Base-by-base conservation (phyloP, 805 yeast species). In the Teunomyces pallodes region DNA sequence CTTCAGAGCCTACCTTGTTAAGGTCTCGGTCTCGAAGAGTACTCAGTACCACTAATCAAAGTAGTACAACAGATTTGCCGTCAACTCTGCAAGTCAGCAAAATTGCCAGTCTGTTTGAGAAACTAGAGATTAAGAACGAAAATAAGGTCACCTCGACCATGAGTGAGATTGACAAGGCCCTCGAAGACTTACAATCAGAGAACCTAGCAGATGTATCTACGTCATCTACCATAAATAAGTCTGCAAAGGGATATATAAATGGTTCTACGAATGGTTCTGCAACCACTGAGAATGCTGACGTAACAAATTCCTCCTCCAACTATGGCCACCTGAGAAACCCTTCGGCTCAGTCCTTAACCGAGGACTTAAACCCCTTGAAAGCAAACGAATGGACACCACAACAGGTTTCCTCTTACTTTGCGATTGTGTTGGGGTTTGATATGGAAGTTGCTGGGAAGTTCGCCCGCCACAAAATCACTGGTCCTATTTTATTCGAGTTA, bases 381-480 rank as follows among this genome's bases (percentile, higher is more conserved):
- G 87, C 81, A 4, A 65, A 65, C 35, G 60, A 69, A 8, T 94
- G 99, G 99, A 72, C 89, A 0, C 94, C 98, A 0, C 81, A 82
- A 46, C 91, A 94, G 58, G 98, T 94, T 0, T 79, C 87, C 1
- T 77, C 84, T 5, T 89, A 89, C 65, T 89, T 94, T 59, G 77
- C 82, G 1, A 53, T 66, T n/a, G 74, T 74, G 26, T 67, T 83
- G 33, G 94, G 94, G 5, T 89, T 89, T 59, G 96, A 89, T 53
- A 65, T 76, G 47, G 80, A 77, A 24, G 80, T 86, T n/a, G 84
- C 95, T 1, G 83, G 86, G 0, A 83, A 87, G 59, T 94, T 94
- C 65, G 82, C 84, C 5, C 81, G 84, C 56, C 98, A 94, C 67
- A 90, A 90, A 58, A 90, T 94, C 50, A 85, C 91, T 1, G 99